Base-by-base conservation (phyloP, 139 green algal species). In the Chlamydomonas incerta region DNA sequence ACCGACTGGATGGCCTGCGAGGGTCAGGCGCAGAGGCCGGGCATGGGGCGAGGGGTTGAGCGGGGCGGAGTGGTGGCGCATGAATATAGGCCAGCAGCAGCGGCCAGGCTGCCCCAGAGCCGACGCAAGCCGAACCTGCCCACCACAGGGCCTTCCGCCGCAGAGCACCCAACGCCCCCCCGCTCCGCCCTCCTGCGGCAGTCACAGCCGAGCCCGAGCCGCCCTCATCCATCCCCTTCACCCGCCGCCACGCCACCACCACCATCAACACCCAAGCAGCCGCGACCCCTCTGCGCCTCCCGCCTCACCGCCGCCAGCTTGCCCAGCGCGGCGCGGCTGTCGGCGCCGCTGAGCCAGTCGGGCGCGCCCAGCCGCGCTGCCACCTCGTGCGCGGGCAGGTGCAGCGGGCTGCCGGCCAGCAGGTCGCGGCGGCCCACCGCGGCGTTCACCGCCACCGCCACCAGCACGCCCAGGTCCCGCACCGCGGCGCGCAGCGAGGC, bases 321-420 rank as follows among this genome's bases (percentile, higher is more conserved):
- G 20, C 80, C 57, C 74, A 88, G 46, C 21, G 74, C 74, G 24
- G 6, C 55, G 18, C 85, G 57, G 23, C 58, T 63, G 8, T 24
- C 55, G 33, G 34, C 58, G 21, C 34, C 68, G 17, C 75, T 70
- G 58, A 89, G 75, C 85, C 85, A 89, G 37, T 74, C 69, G 57
- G 85, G 85, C 15, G 35, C 20, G 13, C 85, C 85, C 23, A 85
- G 57, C 41, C 74, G 75, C 13, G 9, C 74, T 41, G 69, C 73
- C 57, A 89, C 57, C 37, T 76, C 57, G 11, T 67, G n/a, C 4
- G 35, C 17, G 41, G 28, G 26, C 58, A 89, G 41, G 20, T 37
- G 75, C 29, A 67, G 73, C 28, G 18, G 18, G 55, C 55, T 24
- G 24, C 23, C 20, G 66, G 50, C 37, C 63, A 83, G 72, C 31